Evolutionary conservation across 768 basidiomycete species (phyloP).

Genomic region (Rossbeevera mucosa): DNA sequence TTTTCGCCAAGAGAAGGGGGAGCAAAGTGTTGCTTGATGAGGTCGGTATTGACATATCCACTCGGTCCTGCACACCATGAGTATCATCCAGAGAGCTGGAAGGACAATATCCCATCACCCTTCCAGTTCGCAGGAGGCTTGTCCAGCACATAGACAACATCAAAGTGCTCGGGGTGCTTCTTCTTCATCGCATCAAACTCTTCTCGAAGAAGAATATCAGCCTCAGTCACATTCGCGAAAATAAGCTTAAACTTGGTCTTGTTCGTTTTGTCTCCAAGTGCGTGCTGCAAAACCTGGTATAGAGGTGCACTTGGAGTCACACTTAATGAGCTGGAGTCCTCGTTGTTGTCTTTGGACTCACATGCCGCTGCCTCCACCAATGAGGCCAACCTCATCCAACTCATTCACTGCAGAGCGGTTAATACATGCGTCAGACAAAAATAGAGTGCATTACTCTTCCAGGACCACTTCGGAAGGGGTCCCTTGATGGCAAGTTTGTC

Average conservation of each 20-base stretch:
- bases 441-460: slow-evolving; percentile 51
- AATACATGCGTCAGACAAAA: not conserved
- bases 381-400: slow-evolving; percentile 80
- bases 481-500: slow-evolving; percentile 86
- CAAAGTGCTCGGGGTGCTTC: slow-evolving; percentile 65
- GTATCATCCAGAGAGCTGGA: not conserved
- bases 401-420: slow-evolving; percentile 58
- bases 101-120: slow-evolving; percentile 40
- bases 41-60: slow-evolving; percentile 70
- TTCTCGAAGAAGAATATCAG: slow-evolving; percentile 84
- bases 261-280: slow-evolving; percentile 68
- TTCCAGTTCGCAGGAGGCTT: slow-evolving; percentile 55
- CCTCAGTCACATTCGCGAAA: slow-evolving; percentile 85
- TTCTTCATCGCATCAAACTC: slow-evolving; percentile 68
- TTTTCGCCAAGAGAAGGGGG: slow-evolving; percentile 64
- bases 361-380: slow-evolving; percentile 95
- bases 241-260: slow-evolving; percentile 93
- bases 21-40: slow-evolving; percentile 71
- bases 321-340: not conserved
- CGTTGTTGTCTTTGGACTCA: slow-evolving; percentile 32
- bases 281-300: slow-evolving; percentile 76
- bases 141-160: slow-evolving; percentile 85
- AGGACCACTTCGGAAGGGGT: slow-evolving; percentile 83
- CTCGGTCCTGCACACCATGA: slow-evolving; percentile 42
- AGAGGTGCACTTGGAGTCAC: slow-evolving; percentile 61